These are phyloP conservation scores for Pythium dissotocum DNA, from an alignment of 352 stramenopile genomes.

Conservation along the genomic window DNA sequence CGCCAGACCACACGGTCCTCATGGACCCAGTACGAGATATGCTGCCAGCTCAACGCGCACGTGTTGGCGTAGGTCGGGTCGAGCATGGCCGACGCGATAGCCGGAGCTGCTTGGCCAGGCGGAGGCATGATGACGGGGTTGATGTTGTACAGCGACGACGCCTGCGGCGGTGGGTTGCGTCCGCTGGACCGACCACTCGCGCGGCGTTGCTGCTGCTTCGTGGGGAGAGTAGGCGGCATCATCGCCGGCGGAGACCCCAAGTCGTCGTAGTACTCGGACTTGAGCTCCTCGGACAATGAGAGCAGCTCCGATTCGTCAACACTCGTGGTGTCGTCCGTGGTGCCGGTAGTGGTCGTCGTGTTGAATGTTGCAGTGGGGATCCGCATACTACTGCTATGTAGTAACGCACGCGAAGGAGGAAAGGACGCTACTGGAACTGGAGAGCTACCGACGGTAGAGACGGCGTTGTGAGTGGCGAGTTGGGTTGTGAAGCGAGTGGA, in stretches of 20 bases:
- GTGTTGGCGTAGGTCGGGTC: conserved; percentile 25
- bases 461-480: not conserved
- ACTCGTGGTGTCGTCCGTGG: conserved; percentile 15
- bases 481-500: conserved; percentile 13
- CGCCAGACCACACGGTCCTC: conserved; percentile 25
- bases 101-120: not conserved
- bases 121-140: conserved; percentile 1
- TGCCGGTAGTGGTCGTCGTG: not conserved
- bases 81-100: conserved; percentile 21
- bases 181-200: not conserved
- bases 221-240: not conserved
- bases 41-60: conserved; percentile 35
- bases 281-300: conserved; percentile 10
- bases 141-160: not conserved
- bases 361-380: not conserved
- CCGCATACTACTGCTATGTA: not conserved
- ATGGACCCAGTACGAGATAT: conserved; percentile 34
- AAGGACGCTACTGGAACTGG: not conserved
- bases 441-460: not conserved
- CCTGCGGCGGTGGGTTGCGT: not conserved
- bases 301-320: conserved; percentile 10
- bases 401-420: not conserved
- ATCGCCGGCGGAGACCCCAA: conserved; percentile 8
- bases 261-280: conserved; percentile 18
- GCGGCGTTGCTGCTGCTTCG: not conserved